A percentile compares a stretch with the other conserved stretches of the same genome.
phyloP scores from a whole-genome alignment of 371 early-diverging fungal species.

The Mycotypha africana region DNA sequence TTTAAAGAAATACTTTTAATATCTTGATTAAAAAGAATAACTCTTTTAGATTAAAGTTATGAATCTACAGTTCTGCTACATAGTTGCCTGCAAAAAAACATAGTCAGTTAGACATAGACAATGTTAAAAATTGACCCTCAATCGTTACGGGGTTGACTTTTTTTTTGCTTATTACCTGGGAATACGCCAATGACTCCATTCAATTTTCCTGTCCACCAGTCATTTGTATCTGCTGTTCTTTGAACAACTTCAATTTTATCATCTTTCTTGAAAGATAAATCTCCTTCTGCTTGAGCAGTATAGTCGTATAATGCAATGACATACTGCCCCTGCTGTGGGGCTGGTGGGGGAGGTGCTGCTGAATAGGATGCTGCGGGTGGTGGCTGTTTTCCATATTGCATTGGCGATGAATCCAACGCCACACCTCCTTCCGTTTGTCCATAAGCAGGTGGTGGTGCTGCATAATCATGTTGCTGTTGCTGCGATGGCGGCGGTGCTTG shows the following conservation, averaged over 20 bases:
- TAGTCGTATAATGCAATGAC: constrained; percentile 71
- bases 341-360: not conserved
- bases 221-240: constrained; percentile 51
- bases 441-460: constrained; percentile 21
- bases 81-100: constrained; percentile 18
- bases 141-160: not conserved
- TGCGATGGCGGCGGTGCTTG: not conserved
- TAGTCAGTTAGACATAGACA: not conserved
- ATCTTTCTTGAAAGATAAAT: constrained; percentile 60
- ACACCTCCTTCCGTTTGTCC: constrained; percentile 4
- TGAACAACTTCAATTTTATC: constrained; percentile 66
- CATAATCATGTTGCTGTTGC: no score
- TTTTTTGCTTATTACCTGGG: constrained; percentile 48
- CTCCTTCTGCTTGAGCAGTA: constrained; percentile 63
- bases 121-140: not conserved
- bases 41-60: not conserved
- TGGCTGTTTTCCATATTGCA: not conserved
- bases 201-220: constrained; percentile 75
- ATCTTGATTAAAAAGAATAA: not conserved
- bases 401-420: constrained; percentile 1
- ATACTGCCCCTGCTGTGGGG: not conserved
- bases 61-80: constrained; percentile 16
- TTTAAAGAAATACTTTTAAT: not conserved
- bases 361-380: not conserved
- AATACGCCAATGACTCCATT: constrained; percentile 62